A percentile compares a stretch with the other conserved stretches of the same genome.
These are phyloP conservation scores for Zygoascus biomembranicola DNA, from an alignment of 805 yeast species.

Conservation along the genomic window DNA sequence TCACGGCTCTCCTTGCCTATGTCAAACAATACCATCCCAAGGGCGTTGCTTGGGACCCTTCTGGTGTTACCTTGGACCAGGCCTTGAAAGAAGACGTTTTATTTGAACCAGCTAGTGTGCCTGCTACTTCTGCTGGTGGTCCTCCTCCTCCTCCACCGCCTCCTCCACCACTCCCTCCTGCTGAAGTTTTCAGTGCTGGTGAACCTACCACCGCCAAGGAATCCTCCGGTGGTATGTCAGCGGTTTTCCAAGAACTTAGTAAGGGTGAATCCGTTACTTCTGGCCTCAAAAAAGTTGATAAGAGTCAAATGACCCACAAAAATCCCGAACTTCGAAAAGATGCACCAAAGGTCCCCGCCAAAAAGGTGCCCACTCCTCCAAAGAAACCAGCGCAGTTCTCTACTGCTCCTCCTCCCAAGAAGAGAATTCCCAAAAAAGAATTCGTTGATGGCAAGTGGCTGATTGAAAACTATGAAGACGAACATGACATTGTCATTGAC, in stretches of 20 bases:
- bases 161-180: constrained; percentile 84
- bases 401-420: constrained; percentile 19
- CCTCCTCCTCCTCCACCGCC: constrained; percentile 73
- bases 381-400: constrained; percentile 67
- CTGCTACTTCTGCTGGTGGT: constrained; percentile 31
- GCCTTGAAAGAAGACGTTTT: background rate
- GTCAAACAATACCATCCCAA: constrained; percentile 72
- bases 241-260: constrained; percentile 86
- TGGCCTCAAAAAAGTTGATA: constrained; percentile 85
- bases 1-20: constrained; percentile 63
- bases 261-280: constrained; percentile 79
- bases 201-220: constrained; percentile 21
- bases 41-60: constrained; percentile 73
- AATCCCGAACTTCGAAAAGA: constrained; percentile 63
- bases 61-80: constrained; percentile 50
- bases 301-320: constrained; percentile 88
- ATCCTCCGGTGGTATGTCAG: constrained; percentile 54
- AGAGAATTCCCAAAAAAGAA: constrained; percentile 55
- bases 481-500: constrained; percentile 59
- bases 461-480: constrained; percentile 65
- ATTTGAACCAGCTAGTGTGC: constrained; percentile 13
- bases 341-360: constrained; percentile 1
- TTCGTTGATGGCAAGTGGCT: constrained; percentile 77
- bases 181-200: constrained; percentile 44
- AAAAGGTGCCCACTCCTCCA: constrained; percentile 64